Base-by-base conservation (phyloP, 495 filamentous ascomycete genomes). In the Penicillium mononematosum region DNA sequence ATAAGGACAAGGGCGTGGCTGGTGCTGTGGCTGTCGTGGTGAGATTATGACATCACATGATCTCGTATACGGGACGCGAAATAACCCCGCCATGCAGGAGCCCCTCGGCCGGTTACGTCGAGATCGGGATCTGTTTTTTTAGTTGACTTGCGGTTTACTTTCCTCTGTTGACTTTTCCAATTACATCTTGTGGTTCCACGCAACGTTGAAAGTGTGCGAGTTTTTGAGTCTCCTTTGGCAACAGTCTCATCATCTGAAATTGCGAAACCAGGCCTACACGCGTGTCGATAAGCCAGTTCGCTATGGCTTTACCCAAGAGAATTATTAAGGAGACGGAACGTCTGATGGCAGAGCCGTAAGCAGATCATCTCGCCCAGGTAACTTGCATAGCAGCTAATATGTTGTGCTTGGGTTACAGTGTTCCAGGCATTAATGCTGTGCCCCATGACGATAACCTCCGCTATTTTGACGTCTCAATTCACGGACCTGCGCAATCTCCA, bases 281-380 rank as follows among this genome's bases (percentile, higher is more conserved):
- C 50, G 38, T 39, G 20, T 50, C 54, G 56, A 65, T 58, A 62
- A 59, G 45, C 49, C 32, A 41, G 31, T 48, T 56, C 60, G 61
- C 55, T 41, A 88, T 89, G 84, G 86, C 89, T 34, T 82, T 97
- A 53, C 93, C 94, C 3, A 99, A 99, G 80, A 80, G 94, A 61
- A 99, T 99, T 59, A 81, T 98, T 58, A 99, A 99, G 75, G 94
- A 99, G 81, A 99, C 94, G 5, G 93, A 99, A 76, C 88, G 94
- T 61, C 83, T 99, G 50, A 90, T 96, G 84, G 89, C 89, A 51
- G 94, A 99, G 70, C 93, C 94, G 93, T 96, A 84, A 73, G 91
- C 69, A 22, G 25, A 20, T 2, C 25, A 11, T 22, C n/a, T 53
- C 19, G 22, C 27, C 10, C 34, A 29, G 4, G 16, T 42, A 12